Base-by-base conservation (phyloP, 768 basidiomycete species). In the Lanmaoa pseudosensibilis region DNA sequence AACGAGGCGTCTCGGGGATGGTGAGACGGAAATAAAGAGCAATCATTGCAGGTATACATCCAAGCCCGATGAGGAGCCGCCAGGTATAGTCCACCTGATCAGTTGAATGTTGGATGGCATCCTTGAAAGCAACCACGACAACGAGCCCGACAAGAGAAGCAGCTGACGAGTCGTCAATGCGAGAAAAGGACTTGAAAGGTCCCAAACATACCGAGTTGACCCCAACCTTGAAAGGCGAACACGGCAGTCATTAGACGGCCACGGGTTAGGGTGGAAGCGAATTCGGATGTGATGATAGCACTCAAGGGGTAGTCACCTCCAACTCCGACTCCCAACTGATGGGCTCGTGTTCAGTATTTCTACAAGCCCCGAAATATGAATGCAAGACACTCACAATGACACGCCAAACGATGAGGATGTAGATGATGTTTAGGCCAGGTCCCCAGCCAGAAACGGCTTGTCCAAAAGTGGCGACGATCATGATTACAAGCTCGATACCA, bases 1-100 rank as follows among this genome's bases (percentile, higher is more conserved):
- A 84, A 55, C 92, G 90, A n/a, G 92, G 92, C 2, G 91, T 93
- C 70, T 94, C 91, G 16, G 91, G 90, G 68, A 94, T 90, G 21
- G 91, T 92, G 33, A 93, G 80, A 66, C 92, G 89, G 85, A 89
- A 93, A 77, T 92, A 93, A 46, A 93, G 83, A 16, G 90, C 90
- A 54, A 92, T 67, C 33, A 76, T 77, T 50, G 83, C 92, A 30
- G 92, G 92, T 39, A 94, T 75, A 55, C 85, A 88, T 47, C 92
- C 92, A 43, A 93, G 75, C 62, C 92, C 92, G 73, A 94, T 91
- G 64, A 94, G 80, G 45, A 93, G 75, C 58, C 91, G 85, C 92
- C 92, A 93, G 69, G 84, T 80, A 65, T 76, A 81, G 72, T 94
- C 92, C 57, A 94, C 78, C 45, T 27, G 27, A 27, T 4, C 27